phyloP scores from a whole-genome alignment of 768 basidiomycete species.

The Trametes sanguinea region DNA sequence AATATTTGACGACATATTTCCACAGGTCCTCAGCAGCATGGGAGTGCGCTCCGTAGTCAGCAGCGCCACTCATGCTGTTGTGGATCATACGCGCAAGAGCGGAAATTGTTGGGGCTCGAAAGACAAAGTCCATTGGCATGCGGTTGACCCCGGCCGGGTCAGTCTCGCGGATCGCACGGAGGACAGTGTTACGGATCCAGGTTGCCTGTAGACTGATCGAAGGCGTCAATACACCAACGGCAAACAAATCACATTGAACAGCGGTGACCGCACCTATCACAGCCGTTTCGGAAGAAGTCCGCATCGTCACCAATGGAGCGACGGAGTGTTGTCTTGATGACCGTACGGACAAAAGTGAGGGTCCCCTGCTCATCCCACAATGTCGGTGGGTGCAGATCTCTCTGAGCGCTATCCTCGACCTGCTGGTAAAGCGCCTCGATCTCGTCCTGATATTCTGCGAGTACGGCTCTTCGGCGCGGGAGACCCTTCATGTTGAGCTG shows the following conservation, averaged over 20 bases:
- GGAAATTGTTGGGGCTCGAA: constrained; percentile 42
- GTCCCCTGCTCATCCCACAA: constrained; percentile 16
- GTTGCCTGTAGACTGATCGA: constrained; percentile 32
- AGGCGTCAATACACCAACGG: constrained; percentile 28
- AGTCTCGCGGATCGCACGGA: constrained; percentile 31
- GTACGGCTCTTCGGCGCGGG: constrained; percentile 28
- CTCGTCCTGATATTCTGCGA: constrained; percentile 25
- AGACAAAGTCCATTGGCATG: constrained; percentile 38
- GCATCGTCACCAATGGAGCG: too few species aligned
- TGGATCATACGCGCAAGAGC: constrained; percentile 21
- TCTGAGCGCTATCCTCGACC: constrained; percentile 26
- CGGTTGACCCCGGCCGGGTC: constrained; percentile 32
- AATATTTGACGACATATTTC: constrained; percentile 43
- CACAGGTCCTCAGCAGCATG: constrained; percentile 26
- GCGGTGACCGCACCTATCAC: too few species aligned
- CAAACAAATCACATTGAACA: not conserved
- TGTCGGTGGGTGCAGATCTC: constrained; percentile 19
- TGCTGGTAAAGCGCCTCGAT: constrained; percentile 22
- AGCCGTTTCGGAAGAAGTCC: too few species aligned
- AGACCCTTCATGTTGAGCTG: constrained; percentile 27
- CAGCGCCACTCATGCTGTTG: constrained; percentile 14
- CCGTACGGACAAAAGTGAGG: constrained; percentile 5
- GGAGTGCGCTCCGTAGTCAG: constrained; percentile 16
- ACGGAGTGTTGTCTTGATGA: too few species aligned
- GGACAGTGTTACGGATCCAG: constrained; percentile 35